A percentile compares a stretch with the other conserved stretches of the same genome.
These are phyloP conservation scores for Leccinum longicurvipes DNA, from an alignment of 768 basidiomycete genomes.

Conservation along the genomic window DNA sequence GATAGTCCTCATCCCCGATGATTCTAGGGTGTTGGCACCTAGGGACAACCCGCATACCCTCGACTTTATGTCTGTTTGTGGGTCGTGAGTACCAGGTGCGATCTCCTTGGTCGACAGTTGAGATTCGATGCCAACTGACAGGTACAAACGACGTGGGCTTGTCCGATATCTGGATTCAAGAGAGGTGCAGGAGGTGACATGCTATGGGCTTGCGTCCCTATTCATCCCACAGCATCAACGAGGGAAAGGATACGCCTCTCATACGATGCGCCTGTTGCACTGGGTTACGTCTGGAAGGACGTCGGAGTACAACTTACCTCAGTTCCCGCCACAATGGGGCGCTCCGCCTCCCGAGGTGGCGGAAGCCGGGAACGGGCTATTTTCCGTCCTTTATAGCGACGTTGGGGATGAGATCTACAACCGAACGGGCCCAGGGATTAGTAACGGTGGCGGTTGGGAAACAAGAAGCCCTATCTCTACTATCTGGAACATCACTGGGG, in stretches of 20 bases:
- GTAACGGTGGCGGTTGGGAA: conserved; percentile 41
- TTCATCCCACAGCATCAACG: no score
- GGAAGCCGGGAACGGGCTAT: conserved; percentile 36
- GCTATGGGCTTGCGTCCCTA: no score
- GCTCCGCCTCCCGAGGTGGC: conserved; percentile 34
- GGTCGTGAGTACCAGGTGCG: no score
- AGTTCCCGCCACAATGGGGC: conserved; percentile 41
- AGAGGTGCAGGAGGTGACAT: no score
- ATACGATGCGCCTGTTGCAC: conserved; percentile 65
- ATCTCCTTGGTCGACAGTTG: no score
- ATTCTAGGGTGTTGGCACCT: no score
- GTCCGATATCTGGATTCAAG: no score
- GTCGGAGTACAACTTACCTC: conserved; percentile 18
- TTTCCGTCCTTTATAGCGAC: conserved; percentile 53
- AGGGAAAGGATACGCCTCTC: conserved; percentile 51
- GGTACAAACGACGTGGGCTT: no score
- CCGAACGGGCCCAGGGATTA: conserved; percentile 34
- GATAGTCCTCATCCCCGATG: no score
- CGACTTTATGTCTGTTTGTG: no score
- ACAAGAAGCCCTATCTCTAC: conserved; percentile 36
- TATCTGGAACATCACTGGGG: conserved; percentile 35
- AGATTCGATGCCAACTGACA: no score
- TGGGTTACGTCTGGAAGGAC: conserved; percentile 43
- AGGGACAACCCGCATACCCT: no score
- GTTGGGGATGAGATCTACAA: conserved; percentile 42